Evolutionary conservation across 1,139 yeast genomes (phyloP).

Genomic region (Saccharomyces hybrid): DNA sequence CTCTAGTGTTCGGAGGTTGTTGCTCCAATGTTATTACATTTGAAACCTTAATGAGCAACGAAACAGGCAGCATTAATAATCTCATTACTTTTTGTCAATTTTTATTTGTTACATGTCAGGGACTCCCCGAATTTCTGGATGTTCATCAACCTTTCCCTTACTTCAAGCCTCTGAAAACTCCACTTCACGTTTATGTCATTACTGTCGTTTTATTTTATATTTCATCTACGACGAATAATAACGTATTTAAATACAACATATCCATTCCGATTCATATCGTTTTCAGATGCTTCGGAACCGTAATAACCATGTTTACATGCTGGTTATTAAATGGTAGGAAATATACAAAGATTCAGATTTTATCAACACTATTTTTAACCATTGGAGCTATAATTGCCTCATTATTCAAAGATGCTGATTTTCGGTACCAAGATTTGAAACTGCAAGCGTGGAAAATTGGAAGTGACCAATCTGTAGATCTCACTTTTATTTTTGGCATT

Average conservation of each 20-base stretch:
- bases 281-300: slow-evolving; percentile 58
- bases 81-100: slow-evolving; percentile 58
- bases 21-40: slow-evolving; percentile 60
- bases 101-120: slow-evolving; percentile 43
- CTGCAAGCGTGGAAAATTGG: not conserved
- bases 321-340: slow-evolving; percentile 38
- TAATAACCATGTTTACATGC: slow-evolving; percentile 55
- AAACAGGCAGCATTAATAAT: slow-evolving; percentile 38
- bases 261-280: slow-evolving; percentile 64
- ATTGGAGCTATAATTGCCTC: slow-evolving; percentile 49
- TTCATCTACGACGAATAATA: slow-evolving; percentile 50
- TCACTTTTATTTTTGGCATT: slow-evolving; percentile 38
- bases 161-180: slow-evolving; percentile 37
- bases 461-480: not conserved
- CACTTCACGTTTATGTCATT: slow-evolving; percentile 41
- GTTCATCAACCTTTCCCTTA: slow-evolving; percentile 19
- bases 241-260: slow-evolving; percentile 49
- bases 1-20: slow-evolving; percentile 62
- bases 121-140: slow-evolving; percentile 36
- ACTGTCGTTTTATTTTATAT: slow-evolving; percentile 46
- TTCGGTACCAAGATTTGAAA: slow-evolving; percentile 5
- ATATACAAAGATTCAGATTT: slow-evolving; percentile 41
- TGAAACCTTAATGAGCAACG: slow-evolving; percentile 40
- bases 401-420: slow-evolving; percentile 25
- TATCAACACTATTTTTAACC: slow-evolving; percentile 46